phyloP scores from a whole-genome alignment of 2,329 filamentous ascomycete species.

The Macrophomina phaseolina region DNA sequence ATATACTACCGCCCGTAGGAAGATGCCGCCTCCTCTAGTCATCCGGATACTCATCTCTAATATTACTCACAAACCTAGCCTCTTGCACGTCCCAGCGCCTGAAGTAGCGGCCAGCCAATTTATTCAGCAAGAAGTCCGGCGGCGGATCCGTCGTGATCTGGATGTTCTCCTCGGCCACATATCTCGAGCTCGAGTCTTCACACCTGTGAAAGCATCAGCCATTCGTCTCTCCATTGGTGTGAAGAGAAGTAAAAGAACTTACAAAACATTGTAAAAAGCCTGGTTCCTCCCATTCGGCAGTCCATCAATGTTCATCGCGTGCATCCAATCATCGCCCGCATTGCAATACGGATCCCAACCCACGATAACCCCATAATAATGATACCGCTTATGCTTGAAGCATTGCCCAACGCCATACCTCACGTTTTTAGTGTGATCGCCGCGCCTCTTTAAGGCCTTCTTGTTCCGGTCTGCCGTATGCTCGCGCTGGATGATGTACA shows the following conservation, averaged over 20 bases:
- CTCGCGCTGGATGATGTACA: conserved; percentile 59
- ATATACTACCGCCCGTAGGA: neutral
- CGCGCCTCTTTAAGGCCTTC: conserved; percentile 54
- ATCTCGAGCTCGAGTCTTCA: conserved; percentile 71
- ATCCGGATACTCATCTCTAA: conserved; percentile 82
- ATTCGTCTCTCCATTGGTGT: neutral
- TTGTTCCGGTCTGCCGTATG: conserved; percentile 49
- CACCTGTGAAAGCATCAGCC: conserved; percentile 51
- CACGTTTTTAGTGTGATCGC: conserved; percentile 32
- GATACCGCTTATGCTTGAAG: conserved; percentile 81
- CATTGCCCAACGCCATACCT: conserved; percentile 69
- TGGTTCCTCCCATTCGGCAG: conserved; percentile 66
- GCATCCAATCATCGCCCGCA: conserved; percentile 67
- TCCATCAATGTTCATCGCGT: conserved; percentile 66
- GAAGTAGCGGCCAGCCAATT: conserved; percentile 82
- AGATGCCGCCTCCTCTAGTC: conserved; percentile 50
- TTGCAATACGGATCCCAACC: conserved; percentile 77
- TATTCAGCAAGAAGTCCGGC: conserved; percentile 55
- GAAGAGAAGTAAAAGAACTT: conserved; percentile 50
- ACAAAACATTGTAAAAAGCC: conserved; percentile 88
- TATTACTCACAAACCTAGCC: conserved; percentile 81
- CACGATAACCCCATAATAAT: conserved; percentile 80
- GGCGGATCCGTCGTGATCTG: conserved; percentile 43
- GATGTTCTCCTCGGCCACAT: conserved; percentile 84
- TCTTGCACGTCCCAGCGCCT: conserved; percentile 76